Evolutionary conservation across 805 yeast species (phyloP).

Genomic region (Lipomyces starkeyi): DNA sequence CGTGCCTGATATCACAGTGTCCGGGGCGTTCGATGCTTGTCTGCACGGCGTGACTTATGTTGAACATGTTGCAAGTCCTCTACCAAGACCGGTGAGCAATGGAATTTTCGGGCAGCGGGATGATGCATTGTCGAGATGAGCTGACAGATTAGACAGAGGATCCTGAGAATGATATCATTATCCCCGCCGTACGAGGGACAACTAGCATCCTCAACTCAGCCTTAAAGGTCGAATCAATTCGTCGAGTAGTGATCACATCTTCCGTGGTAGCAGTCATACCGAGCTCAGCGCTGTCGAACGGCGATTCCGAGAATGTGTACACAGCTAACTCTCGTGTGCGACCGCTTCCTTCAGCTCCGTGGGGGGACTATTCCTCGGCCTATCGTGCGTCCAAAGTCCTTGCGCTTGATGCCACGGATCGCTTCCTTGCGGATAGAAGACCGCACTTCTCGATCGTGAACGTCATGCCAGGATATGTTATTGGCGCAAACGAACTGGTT

Average conservation of each 20-base stretch:
- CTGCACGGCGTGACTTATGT: constrained; percentile 12
- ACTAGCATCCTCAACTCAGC: constrained; percentile 51
- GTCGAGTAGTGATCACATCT: constrained; percentile 56
- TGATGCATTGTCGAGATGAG: constrained; percentile 6
- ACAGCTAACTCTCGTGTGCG: too few relatives aligned
- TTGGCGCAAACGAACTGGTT: constrained; percentile 1
- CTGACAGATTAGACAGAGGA: constrained; percentile 38
- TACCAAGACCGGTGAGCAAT: background rate
- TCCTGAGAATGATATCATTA: constrained; percentile 49
- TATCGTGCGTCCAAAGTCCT: constrained; percentile 3
- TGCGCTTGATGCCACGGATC: background rate
- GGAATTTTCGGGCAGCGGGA: background rate
- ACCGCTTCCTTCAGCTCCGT: background rate
- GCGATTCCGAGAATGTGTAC: too few relatives aligned
- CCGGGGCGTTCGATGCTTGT: constrained; percentile 18
- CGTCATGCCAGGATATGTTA: background rate
- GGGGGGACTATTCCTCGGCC: background rate
- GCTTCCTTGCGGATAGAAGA: background rate
- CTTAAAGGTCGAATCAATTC: constrained; percentile 49
- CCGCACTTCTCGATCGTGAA: background rate
- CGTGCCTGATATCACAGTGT: constrained; percentile 24
- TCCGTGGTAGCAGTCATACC: constrained; percentile 50
- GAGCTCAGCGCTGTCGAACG: too few relatives aligned
- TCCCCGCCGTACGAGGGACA: constrained; percentile 58
- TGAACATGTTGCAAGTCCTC: constrained; percentile 17